These are phyloP conservation scores for Arctium minus DNA, from an alignment of 129 eudicot species.

Conservation along the genomic window DNA sequence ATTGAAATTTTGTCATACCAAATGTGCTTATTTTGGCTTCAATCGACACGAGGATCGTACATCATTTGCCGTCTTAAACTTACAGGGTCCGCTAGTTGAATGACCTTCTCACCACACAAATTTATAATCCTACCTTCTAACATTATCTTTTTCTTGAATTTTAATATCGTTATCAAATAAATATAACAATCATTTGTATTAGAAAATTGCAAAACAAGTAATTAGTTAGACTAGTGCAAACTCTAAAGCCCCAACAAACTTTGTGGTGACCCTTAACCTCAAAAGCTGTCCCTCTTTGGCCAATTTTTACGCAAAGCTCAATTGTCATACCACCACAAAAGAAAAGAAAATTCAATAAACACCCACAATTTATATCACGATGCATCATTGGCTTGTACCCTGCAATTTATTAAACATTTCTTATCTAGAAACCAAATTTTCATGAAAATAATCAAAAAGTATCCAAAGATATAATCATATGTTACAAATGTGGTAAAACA, in stretches of 20 bases:
- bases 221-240: background rate
- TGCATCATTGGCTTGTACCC: background rate
- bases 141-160: too few species aligned
- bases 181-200: background rate
- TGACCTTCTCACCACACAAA: too few species aligned
- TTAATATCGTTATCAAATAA: background rate
- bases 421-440: background rate
- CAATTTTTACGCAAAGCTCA: constrained; percentile 23
- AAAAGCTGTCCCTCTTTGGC: constrained; percentile 7
- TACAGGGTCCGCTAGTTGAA: too few species aligned
- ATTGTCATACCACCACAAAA: constrained; percentile 10
- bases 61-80: background rate
- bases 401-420: background rate
- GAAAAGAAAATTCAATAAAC: background rate
- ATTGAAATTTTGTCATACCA: background rate
- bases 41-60: background rate
- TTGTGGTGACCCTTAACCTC: constrained; percentile 27
- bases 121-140: too few species aligned
- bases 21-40: background rate
- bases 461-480: too few species aligned
- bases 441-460: too few species aligned
- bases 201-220: background rate
- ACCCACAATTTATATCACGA: constrained; percentile 10
- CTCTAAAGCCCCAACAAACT: constrained; percentile 20
- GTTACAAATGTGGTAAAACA: too few species aligned